Evolutionary conservation across 2,329 filamentous ascomycete species (phyloP).

Genomic region (Monilinia fructicola): DNA sequence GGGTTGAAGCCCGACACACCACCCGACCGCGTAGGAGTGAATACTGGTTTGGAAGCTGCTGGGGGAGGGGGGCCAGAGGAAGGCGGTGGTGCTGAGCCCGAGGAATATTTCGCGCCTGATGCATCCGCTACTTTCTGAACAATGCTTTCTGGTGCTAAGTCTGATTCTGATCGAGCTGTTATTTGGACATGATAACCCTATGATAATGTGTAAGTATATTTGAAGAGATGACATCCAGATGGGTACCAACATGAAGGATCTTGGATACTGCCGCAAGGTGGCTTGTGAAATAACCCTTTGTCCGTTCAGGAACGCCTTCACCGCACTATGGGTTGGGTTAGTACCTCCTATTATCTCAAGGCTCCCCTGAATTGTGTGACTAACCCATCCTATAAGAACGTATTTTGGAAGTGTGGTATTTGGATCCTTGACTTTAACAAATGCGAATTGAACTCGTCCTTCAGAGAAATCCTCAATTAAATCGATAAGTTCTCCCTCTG

Average conservation of each 20-base stretch:
- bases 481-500: conserved; percentile 87
- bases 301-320: conserved; percentile 95
- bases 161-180: conserved; percentile 86
- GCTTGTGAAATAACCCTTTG: conserved; percentile 97
- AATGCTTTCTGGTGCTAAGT: conserved; percentile 83
- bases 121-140: conserved; percentile 92
- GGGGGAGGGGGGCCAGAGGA: conserved; percentile 51
- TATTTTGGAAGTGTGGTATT: conserved; percentile 88
- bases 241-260: conserved; percentile 68
- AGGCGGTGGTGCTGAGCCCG: conserved; percentile 59
- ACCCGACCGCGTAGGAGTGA: conserved; percentile 67
- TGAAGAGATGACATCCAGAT: neutral
- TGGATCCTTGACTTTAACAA: conserved; percentile 92
- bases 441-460: conserved; percentile 94
- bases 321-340: conserved; percentile 63
- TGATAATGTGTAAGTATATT: conserved; percentile 26
- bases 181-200: conserved; percentile 95
- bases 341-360: conserved; percentile 18
- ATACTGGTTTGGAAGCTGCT: conserved; percentile 84
- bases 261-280: conserved; percentile 88
- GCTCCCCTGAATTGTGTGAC: conserved; percentile 27
- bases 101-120: conserved; percentile 91
- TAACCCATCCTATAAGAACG: conserved; percentile 84
- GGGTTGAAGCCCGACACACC: conserved; percentile 62
- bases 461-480: conserved; percentile 96